Conservation (phyloP, 176 grass and related monocot species). For the Elymus sibiricus region DNA sequence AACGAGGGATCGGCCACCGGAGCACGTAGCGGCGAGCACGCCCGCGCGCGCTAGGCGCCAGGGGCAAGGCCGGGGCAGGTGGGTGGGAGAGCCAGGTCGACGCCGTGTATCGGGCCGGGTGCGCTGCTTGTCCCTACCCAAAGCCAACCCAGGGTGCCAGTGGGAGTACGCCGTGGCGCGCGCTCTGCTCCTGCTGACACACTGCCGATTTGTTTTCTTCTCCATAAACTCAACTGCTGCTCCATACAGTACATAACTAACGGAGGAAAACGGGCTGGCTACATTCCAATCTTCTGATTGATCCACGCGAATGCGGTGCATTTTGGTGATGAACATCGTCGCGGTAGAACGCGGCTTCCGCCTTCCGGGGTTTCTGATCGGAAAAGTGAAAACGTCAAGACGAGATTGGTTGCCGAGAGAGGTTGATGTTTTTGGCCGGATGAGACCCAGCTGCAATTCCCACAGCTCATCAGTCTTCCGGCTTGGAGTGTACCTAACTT, state of each 20-base stretch:
- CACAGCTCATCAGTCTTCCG: background rate
- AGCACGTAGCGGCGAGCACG: background rate
- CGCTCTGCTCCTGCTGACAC: background rate
- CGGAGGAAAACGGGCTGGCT: background rate
- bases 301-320: background rate
- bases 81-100: slow-evolving; percentile 3
- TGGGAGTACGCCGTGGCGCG: background rate
- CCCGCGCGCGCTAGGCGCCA: background rate
- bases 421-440: background rate
- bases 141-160: background rate
- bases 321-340: background rate
- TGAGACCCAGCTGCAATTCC: background rate
- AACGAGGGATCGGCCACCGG: background rate
- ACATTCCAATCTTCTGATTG: background rate
- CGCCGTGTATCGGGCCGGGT: background rate
- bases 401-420: background rate
- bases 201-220: background rate
- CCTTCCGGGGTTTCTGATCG: background rate
- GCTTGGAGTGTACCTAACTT: slow-evolving; percentile 18
- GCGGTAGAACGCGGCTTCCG: background rate
- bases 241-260: background rate
- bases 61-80: background rate
- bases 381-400: background rate
- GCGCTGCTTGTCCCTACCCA: background rate
- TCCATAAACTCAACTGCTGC: background rate